Base-by-base conservation (phyloP, 352 stramenopile species). In the Phytophthora agathidicida region DNA sequence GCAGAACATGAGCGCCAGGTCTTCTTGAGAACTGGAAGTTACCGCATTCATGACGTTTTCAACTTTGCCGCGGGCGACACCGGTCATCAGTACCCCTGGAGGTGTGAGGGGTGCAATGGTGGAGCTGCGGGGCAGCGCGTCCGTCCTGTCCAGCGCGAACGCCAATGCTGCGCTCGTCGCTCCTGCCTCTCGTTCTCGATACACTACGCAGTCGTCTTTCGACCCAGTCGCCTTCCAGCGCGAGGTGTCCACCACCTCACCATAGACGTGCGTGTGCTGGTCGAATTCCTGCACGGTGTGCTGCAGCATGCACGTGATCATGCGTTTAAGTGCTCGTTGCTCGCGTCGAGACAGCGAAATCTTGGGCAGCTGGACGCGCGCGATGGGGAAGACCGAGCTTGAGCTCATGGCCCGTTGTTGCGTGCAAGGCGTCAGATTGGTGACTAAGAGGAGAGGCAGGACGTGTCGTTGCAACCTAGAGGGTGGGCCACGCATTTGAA, bases 21-120 rank as follows among this genome's bases (percentile, higher is more conserved):
- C 71, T 27, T 80, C 60, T 14, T 77, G 63, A 1, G 63, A 71
- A 17, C 54, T 71, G 41, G 65, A 71, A 3, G 67, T 37, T 3
- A 68, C 35, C 5, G 66, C 72, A 56, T 73, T 66, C 46, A 87
- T 67, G 11, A 48, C 64, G 56, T 73, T 84, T 46, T 84, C 77
- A 8, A 87, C 60, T 30, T 62, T 66, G 27, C 77, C 74, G 5
- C 50, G 58, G 20, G 65, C 35, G 16, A 66, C 51, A 20, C 77
- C 74, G 1, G 68, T 67, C 43, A 80, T 46, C 13, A 75, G 38
- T 41, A 80, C 42, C n/a, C 43, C 64, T 0, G 53, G 38, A 5
- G 61, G 23, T 13, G 36, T 52, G 7, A 65, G 19, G 2, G 45
- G 35, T 10, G 44, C 50, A 19, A 57, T 14, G 4, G 39, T 56